These are phyloP conservation scores for Cornus suecica DNA, from an alignment of 148 eudicot species.

Conservation along the genomic window DNA sequence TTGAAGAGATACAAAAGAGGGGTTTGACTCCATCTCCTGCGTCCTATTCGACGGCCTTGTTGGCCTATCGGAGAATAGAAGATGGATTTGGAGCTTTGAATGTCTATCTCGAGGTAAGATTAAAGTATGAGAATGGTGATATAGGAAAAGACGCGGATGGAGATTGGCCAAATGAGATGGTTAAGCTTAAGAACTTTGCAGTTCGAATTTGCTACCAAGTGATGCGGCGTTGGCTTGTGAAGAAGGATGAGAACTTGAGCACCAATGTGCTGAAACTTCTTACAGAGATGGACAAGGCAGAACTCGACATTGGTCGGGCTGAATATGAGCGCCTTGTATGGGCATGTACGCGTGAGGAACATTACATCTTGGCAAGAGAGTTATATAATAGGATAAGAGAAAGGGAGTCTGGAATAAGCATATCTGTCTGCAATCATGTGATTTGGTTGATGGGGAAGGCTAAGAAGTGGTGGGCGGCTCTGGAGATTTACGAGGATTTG, in stretches of 20 bases:
- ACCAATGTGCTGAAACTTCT: constrained; percentile 63
- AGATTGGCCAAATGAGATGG: constrained; percentile 68
- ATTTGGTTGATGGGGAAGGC: constrained; percentile 96
- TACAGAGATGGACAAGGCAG: constrained; percentile 67
- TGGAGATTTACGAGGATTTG: constrained; percentile 85
- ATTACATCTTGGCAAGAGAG: constrained; percentile 68
- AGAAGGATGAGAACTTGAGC: constrained; percentile 43
- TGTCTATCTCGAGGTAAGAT: constrained; percentile 47
- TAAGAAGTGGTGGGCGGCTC: constrained; percentile 97
- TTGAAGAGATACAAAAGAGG: constrained; percentile 48
- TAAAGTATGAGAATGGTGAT: constrained; percentile 49
- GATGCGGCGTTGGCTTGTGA: constrained; percentile 83
- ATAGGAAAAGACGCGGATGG: constrained; percentile 33
- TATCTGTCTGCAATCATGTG: constrained; percentile 88
- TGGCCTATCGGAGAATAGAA: constrained; percentile 74
- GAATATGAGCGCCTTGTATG: constrained; percentile 79
- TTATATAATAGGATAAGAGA: constrained; percentile 74
- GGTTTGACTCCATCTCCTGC: constrained; percentile 81
- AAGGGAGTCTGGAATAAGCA: constrained; percentile 52
- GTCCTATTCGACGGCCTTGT: constrained; percentile 69
- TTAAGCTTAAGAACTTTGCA: constrained; percentile 58
- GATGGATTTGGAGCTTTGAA: constrained; percentile 79
- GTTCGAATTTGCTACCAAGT: constrained; percentile 83
- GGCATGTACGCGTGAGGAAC: constrained; percentile 92
- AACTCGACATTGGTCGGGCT: constrained; percentile 39